Evolutionary conservation across 139 green algal species (phyloP), one percentile per base, ranked within the genome.

Genomic region (Mychonastes homosphaera): DNA sequence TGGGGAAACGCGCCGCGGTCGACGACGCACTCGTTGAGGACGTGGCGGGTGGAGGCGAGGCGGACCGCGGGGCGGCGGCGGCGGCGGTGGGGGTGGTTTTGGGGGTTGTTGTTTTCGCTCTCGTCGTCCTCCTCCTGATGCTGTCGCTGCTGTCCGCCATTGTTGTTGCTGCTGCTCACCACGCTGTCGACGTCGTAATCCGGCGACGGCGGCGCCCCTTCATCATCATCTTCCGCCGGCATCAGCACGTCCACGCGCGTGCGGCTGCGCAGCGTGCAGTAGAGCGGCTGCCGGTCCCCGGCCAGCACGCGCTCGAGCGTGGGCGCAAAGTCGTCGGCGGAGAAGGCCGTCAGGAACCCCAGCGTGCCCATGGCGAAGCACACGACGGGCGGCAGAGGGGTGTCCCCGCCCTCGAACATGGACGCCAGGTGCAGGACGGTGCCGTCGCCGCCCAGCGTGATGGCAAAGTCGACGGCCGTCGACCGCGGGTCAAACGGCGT

Each of bases 301-400:
- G 44, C 57, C 26, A 95, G 71, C 44, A 92, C 69, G 2, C 76
- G 67, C 16, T 13, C 15, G 19, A 53, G 45, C 15, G 8, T 27
- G 19, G 15, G 19, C 45, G 8, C 19, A 53, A 75, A 88, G 44
- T 81, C 50, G 4, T 45, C 60, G 7, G 72, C 74, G 57, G 91
- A 83, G 65, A 94, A 96, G 33, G 83, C 83, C 3, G 88, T 96
- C 26, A 96, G 70, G 67, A 96, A 96, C 36, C 87, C 87, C 29
- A 96, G 76, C 0, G 85, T 88, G 29, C 88, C 88, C 88, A 96
- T 96, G 9, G 82, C 76, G 50, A 94, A 94, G 65, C 63, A 81
- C n/a, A 94, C 69, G 8, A 87, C 70, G 1, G 87, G 88, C 8
- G 88, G 86, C 66, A 96, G 65, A 3, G 88, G 82, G 40, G 64